Evolutionary conservation across 208 protist species (phyloP), one percentile per base, ranked within the genome.

Genomic region (Phytomonas serpens): DNA sequence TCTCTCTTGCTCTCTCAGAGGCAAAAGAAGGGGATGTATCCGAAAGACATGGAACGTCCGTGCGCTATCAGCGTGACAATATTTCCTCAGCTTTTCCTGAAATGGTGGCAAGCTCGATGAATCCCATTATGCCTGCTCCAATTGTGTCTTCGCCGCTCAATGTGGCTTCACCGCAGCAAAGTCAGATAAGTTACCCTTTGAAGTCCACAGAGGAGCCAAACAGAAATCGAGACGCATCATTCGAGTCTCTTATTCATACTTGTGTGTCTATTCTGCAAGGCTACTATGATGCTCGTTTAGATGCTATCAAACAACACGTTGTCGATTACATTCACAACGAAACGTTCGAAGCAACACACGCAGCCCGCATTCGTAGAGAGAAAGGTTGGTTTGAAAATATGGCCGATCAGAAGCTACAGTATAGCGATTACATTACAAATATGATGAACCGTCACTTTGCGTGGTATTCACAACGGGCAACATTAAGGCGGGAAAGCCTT

Each of bases 241-340:
- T 64, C 14, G 52, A 72, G 11, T 32, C 36, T 14, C 29, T 61
- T 29, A 33, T 72, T 11, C 3, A 37, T 13, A n/a, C 14, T 14
- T 62, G 11, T 11, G 4, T 69, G 11, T 16, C 30, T 34, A 40
- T 79, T 62, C 32, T 82, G 32, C 31, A 69, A 38, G 61, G 64
- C 31, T 77, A 76, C 37, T 69, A 72, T 68, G 64, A 79, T 52
- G 23, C 73, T 14, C 72, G 66, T 23, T 51, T 84, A n/a, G 40
- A 65, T 27, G 63, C 63, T 38, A 52, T 84, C 62, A 31, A 69
- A 47, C 42, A 75, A 34, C 33, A 70, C 27, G 68, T 81, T 23
- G 67, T 84, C 47, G 73, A 76, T 30, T 68, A 73, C 63, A 30
- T 84, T 63, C 80, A 84, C 67, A 38, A 66, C 29, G 80, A 84